These are phyloP conservation scores for Colletotrichum filicis DNA, from an alignment of 2,329 filamentous ascomycete genomes.

Conservation along the genomic window DNA sequence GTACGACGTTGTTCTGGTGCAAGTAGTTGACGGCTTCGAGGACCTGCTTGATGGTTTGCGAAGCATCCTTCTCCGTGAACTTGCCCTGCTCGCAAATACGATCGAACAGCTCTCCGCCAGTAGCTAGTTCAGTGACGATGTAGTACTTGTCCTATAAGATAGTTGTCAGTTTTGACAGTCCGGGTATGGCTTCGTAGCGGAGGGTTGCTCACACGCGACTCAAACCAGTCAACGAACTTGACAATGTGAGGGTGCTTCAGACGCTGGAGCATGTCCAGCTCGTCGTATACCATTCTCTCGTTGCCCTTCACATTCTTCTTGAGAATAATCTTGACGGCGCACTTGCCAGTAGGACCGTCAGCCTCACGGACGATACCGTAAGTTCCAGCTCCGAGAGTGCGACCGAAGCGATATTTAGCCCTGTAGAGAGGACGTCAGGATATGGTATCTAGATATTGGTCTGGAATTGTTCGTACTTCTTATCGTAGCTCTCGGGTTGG, in stretches of 20 bases:
- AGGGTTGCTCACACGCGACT: constrained; percentile 79
- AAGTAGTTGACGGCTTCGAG: constrained; percentile 94
- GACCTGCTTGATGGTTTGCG: constrained; percentile 94
- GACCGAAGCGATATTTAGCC: constrained; percentile 89
- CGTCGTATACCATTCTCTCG: constrained; percentile 98
- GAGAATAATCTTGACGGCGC: constrained; percentile 97
- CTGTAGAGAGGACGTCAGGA: constrained; percentile 54
- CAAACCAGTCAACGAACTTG: constrained; percentile 98
- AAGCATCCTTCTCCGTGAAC: constrained; percentile 98
- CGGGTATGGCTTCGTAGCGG: neutral
- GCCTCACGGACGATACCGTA: constrained; percentile 99
- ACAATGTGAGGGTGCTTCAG: constrained; percentile 96
- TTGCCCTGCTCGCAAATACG: constrained; percentile 98
- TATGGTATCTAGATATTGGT: constrained; percentile 26
- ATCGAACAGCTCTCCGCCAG: constrained; percentile 96
- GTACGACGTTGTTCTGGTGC: constrained; percentile 93
- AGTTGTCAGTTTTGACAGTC: constrained; percentile 11
- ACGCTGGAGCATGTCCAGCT: constrained; percentile 91
- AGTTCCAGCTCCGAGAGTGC: constrained; percentile 93
- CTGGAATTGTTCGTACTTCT: constrained; percentile 74
- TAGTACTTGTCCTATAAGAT: constrained; percentile 92
- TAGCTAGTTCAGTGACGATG: constrained; percentile 96
- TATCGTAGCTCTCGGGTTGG: constrained; percentile 98
- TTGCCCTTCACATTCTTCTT: constrained; percentile 99
- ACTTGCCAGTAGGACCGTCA: constrained; percentile 83